Base-by-base conservation (phyloP, 116 monocot genomes). In the Cymodocea nodosa region DNA sequence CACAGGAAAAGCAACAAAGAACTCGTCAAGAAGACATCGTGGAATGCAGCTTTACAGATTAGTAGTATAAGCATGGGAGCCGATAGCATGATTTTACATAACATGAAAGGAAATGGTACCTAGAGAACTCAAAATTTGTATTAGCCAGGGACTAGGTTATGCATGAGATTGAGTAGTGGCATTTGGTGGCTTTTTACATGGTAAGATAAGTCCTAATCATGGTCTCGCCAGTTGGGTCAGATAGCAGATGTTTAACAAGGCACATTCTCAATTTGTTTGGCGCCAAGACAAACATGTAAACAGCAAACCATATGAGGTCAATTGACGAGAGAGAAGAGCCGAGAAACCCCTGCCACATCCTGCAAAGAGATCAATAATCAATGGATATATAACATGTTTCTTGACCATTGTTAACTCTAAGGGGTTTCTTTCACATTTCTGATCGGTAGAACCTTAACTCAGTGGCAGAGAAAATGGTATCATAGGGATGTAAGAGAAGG, bases 311-410 rank as follows among this genome's bases (percentile, higher is more conserved):
- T 68, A 95, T 82, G 44, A 95, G 90, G 35, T 95, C 90, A 40
- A 75, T 72, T 5, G 95, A 95, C 10, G 95, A 90, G 49, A 95
- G 87, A 10, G 83, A 68, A 12, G 95, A 95, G 25, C 90, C 90
- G 13, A 95, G 85, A 71, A 95, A 95, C 44, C 95, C 95, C 72
- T 75, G 77, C 95, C 95, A 95, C 95, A 95, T 95, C 95, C 95
- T 95, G 78, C 61, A 67, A 68, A 36, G 18, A 50, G 23, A 24
- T 24, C 15, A 61, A 34, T 30, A 18, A 60, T 44, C 11, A 44
- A 44, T 44, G 44, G 44, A 44, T 44, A 6, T 44, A 4, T 44
- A 44, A 44, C 9, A 44, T 11, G 44, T 44, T 44, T 30, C 30
- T 30, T 30, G 30, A 30, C 30, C 30, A 30, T 1, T 30, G 30